Base-by-base conservation (phyloP, 331 rosid genomes). In the Rosa hybrid region DNA sequence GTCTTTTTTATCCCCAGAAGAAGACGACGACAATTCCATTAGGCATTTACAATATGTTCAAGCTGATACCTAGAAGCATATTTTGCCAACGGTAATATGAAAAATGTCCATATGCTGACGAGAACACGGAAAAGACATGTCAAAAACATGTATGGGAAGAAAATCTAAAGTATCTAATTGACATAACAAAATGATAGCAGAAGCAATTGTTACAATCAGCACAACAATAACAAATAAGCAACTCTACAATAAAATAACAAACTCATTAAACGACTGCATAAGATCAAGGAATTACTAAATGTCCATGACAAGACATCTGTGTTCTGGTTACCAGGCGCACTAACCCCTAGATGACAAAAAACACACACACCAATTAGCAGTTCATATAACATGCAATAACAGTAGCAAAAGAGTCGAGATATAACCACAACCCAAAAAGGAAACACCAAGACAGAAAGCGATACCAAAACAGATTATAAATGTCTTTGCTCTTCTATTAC, bases 271-370 rank as follows among this genome's bases (percentile, higher is more conserved):
- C 86, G 34, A 78, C 75, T 65, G 80, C 60, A 88, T 83, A 87
- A 86, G 92, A 88, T 91, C 83, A 80, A 89, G 96, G 79, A 84
- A 82, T 88, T 89, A 91, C 96, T 80, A 89, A 86, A 90, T 86
- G 79, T 79, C 18, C 80, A 76, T 46, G 72, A 76, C 86, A 91
- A 86, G 85, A 85, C 87, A 86, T 84, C 86, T 85, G 87, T 81
- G 89, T 80, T 82, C 83, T 76, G 80, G 80, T 85, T 88, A 82
- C 82, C 88, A 82, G 78, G 89, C 85, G 84, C 89, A 85, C 85
- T 73, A 88, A 85, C 63, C 84, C 86, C 87, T 83, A 85, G 83
- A 89, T 83, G 87, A 87, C 78, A 80, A 82, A 87, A 81, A 81
- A 81, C 84, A 73, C 72, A 59, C 79, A 79, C 82, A 82, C 67